Evolutionary conservation across 2,329 filamentous ascomycete species (phyloP), one percentile per base, ranked within the genome.

Genomic region (Aspergillus ochraceus): DNA sequence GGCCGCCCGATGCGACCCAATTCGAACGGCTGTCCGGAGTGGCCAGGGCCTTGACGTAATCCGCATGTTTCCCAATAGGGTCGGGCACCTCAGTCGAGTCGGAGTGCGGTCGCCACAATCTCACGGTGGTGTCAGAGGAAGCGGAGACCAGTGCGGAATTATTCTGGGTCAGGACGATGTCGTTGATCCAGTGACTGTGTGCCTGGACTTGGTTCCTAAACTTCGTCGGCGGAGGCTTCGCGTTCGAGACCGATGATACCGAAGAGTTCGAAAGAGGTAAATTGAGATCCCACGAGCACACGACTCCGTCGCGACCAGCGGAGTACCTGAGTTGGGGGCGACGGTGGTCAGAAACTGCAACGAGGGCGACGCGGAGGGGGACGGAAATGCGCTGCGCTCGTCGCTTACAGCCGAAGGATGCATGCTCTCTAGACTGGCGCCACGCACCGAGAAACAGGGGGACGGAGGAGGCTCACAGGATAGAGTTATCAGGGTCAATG

Each of bases 161-260:
- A 70, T 88, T 86, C 71, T 92, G 86, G 8, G 90, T 90, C 57
- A 97, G 84, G 22, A 88, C 86, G 64, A 97, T 91, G 75, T 97
- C 93, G 78, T 97, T 97, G 79, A 97, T 89, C 93, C 93, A 97
- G 76, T 96, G 92, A 54, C 92, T 97, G 76, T 97, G 93, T 9
- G 93, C 92, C 73, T 90, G 88, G 17, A 88, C 85, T 73, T 90
- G 85, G 63, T 83, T 82, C 61, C 84, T 81, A 69, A 86, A 85
- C 2, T 80, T 80, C 17, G 85, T 84, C 10, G 81, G 77, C 54
- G 67, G 69, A 26, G 73, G 69, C 50, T 73, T 70, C 39, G 66
- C 47, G 59, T 58, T 58, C 42, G 60, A 50, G 22, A 52, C 60
- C 42, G 66, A 60, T 19, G 64, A 53, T 8, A 68, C 55, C 26